Percentiles rank a stretch among this genome's conserved stretches.
Conservation (phyloP, 495 filamentous ascomycete species). For the Bombardia bombarda region DNA sequence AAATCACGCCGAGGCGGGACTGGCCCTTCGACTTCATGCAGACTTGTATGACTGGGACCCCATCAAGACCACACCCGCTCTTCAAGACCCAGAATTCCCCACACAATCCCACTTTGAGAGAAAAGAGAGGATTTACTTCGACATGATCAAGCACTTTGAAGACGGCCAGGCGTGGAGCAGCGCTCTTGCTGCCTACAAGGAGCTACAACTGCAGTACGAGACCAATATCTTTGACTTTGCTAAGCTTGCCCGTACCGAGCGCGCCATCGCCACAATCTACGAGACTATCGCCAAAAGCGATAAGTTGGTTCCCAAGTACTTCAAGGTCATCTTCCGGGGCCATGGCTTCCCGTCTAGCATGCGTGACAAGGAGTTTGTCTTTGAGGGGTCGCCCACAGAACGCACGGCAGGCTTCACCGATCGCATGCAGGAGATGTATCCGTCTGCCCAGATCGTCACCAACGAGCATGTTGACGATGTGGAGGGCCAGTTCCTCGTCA, state of each 20-base stretch:
- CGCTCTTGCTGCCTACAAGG: slow-evolving; percentile 83
- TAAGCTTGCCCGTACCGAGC: slow-evolving; percentile 80
- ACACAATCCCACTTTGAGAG: slow-evolving; percentile 86
- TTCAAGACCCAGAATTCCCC: slow-evolving; percentile 67
- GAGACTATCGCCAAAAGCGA: slow-evolving; percentile 79
- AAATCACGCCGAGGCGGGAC: slow-evolving; percentile 83
- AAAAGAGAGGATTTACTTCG: slow-evolving; percentile 85
- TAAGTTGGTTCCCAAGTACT: slow-evolving; percentile 73
- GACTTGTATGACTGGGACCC: slow-evolving; percentile 92
- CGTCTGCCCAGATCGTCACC: slow-evolving; percentile 72
- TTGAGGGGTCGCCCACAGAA: slow-evolving; percentile 72
- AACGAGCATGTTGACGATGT: slow-evolving; percentile 62
- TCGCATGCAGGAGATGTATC: slow-evolving; percentile 86
- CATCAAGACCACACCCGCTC: slow-evolving; percentile 53
- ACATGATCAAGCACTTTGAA: slow-evolving; percentile 90
- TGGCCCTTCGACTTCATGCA: slow-evolving; percentile 84
- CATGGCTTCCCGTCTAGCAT: slow-evolving; percentile 77
- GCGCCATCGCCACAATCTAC: slow-evolving; percentile 89
- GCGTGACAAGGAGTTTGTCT: slow-evolving; percentile 88
- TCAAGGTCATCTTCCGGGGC: slow-evolving; percentile 84
- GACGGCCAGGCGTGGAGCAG: slow-evolving; percentile 88
- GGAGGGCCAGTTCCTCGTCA: slow-evolving; percentile 89
- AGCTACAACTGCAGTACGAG: slow-evolving; percentile 86
- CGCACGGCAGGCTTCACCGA: slow-evolving; percentile 78
- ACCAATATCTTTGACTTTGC: slow-evolving; percentile 80